Conservation (phyloP, 805 yeast genomes). For the Metschnikowia anglica region DNA sequence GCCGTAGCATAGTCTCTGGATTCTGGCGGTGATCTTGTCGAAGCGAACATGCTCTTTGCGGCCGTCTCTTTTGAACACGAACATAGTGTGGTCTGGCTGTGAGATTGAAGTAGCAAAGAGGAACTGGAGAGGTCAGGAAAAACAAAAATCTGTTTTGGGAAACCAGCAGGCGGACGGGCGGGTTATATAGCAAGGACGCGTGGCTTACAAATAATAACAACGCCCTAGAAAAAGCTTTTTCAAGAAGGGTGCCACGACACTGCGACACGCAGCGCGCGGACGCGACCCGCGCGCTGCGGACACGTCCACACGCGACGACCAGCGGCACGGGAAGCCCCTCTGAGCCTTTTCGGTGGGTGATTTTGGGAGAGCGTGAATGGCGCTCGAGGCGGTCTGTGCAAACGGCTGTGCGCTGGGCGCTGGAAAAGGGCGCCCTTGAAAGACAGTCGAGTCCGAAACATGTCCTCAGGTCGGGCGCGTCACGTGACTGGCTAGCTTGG, state of each 20-base stretch:
- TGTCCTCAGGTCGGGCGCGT: too few species aligned
- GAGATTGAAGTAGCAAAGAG: background rate
- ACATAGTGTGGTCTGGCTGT: conserved; percentile 46
- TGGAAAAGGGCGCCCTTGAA: too few species aligned
- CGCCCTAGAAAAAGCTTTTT: conserved; percentile 1
- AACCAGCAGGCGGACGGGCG: conserved; percentile 2
- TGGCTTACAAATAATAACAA: conserved; percentile 11
- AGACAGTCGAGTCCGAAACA: too few species aligned
- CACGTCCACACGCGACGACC: background rate
- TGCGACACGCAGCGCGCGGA: conserved; percentile 8
- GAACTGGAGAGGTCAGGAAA: conserved; percentile 1
- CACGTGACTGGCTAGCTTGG: too few species aligned
- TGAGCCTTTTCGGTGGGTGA: too few species aligned
- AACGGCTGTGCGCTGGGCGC: too few species aligned
- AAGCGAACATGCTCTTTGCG: conserved; percentile 92
- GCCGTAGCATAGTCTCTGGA: conserved; percentile 92
- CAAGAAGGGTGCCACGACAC: conserved; percentile 8
- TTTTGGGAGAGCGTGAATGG: too few species aligned
- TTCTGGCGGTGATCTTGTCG: conserved; percentile 91
- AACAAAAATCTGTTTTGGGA: background rate
- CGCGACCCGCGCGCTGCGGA: conserved; percentile 1
- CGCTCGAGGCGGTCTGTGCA: too few species aligned
- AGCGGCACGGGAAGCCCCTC: too few species aligned
- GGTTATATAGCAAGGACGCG: conserved; percentile 15
- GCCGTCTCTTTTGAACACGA: conserved; percentile 89